Evolutionary conservation across 2,329 filamentous ascomycete genomes (phyloP).

Genomic region (Sporothrix pseudoabietina): DNA sequence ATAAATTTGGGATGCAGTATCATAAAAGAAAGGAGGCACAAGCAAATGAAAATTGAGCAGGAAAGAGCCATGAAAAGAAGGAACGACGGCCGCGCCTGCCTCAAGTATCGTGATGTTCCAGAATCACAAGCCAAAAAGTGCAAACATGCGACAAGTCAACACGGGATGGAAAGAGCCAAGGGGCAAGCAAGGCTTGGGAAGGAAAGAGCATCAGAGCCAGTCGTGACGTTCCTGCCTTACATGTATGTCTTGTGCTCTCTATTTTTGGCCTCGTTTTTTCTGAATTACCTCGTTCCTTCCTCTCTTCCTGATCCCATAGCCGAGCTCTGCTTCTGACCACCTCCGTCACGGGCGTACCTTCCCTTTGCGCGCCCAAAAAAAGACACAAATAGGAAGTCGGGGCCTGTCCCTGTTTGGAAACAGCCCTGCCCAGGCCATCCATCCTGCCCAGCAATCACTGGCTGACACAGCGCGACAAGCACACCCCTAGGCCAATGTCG

Average conservation of each 20-base stretch:
- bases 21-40: background rate
- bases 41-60: background rate
- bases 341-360: conserved; percentile 11
- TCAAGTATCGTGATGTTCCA: conserved; percentile 14
- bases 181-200: background rate
- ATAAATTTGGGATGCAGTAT: too few relatives aligned
- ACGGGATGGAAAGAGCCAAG: conserved; percentile 3
- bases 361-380: background rate
- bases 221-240: background rate
- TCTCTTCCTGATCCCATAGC: background rate
- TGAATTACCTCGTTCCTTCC: background rate
- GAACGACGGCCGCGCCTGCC: background rate
- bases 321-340: background rate
- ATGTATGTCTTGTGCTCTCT: background rate
- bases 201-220: background rate
- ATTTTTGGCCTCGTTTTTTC: background rate
- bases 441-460: background rate
- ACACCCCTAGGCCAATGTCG: background rate
- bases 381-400: background rate
- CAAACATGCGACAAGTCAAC: background rate
- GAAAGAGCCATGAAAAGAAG: background rate
- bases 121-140: conserved; percentile 24
- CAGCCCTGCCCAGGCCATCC: conserved; percentile 1
- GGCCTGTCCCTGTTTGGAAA: background rate
- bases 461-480: conserved; percentile 12